Percentiles rank a stretch among this genome's conserved stretches.
Conservation (phyloP, 805 yeast genomes). For the Metschnikowia drakensbergensis region DNA sequence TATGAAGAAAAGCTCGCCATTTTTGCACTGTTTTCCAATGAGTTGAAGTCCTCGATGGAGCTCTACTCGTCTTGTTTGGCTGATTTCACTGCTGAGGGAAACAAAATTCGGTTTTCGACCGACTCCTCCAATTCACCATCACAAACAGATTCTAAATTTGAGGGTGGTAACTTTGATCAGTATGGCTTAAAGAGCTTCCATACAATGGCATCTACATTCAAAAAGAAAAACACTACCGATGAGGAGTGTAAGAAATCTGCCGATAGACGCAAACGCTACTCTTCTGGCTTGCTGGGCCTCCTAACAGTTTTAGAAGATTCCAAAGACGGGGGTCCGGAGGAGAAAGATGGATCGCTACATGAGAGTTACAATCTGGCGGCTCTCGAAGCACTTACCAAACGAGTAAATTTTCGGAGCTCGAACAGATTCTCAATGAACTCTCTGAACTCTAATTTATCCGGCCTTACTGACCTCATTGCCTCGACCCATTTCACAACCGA, state of each 20-base stretch:
- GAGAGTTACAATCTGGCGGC: slow-evolving; percentile 36
- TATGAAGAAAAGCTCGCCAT: slow-evolving; percentile 35
- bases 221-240: slow-evolving; percentile 22
- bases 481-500: slow-evolving; percentile 43
- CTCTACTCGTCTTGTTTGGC: slow-evolving; percentile 27
- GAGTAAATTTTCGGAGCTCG: slow-evolving; percentile 21
- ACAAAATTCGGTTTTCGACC: slow-evolving; percentile 1
- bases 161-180: slow-evolving; percentile 15
- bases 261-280: slow-evolving; percentile 25
- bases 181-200: slow-evolving; percentile 34
- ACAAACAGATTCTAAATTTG: slow-evolving; percentile 19
- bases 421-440: slow-evolving; percentile 55
- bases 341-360: slow-evolving; percentile 7
- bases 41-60: slow-evolving; percentile 26
- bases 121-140: slow-evolving; percentile 13
- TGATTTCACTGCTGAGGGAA: slow-evolving; percentile 22
- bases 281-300: slow-evolving; percentile 38
- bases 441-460: slow-evolving; percentile 47
- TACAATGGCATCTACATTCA: slow-evolving; percentile 21
- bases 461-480: slow-evolving; percentile 44
- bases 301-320: slow-evolving; percentile 39
- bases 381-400: slow-evolving; percentile 33
- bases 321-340: background rate
- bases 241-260: slow-evolving; percentile 3
- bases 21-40: slow-evolving; percentile 34